Evolutionary conservation across 495 filamentous ascomycete species (phyloP).

Genomic region (Penicillium pulvis): DNA sequence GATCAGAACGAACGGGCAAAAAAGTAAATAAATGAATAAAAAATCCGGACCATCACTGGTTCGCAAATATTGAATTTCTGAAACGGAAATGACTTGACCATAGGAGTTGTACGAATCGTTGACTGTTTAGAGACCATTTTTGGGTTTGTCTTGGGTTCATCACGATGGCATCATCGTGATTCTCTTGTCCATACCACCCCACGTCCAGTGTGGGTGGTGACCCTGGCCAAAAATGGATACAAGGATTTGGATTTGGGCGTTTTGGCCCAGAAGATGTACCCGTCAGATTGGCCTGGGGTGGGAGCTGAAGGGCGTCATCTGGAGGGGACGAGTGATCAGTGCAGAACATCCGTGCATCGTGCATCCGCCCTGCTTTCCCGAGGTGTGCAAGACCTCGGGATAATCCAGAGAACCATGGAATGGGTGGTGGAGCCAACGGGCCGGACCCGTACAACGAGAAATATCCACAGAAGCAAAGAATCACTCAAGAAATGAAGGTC

Average conservation of each 20-base stretch:
- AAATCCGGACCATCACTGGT: conserved; percentile 2
- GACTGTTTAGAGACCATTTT: background rate
- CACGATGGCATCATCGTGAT: conserved; percentile 7
- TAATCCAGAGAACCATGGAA: conserved; percentile 15
- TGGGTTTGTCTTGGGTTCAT: background rate
- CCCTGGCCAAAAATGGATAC: background rate
- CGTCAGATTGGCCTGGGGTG: background rate
- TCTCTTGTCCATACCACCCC: background rate
- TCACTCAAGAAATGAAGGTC: conserved; percentile 4
- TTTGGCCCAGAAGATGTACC: background rate
- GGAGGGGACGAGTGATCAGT: conserved; percentile 30
- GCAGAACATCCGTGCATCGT: conserved; percentile 25
- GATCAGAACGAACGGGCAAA: conserved; percentile 4
- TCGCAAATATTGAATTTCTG: background rate
- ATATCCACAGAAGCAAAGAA: background rate
- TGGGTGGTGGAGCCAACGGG: conserved; percentile 27
- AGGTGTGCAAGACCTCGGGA: background rate
- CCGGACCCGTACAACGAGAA: conserved; percentile 20
- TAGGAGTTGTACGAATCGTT: background rate
- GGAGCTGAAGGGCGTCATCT: conserved; percentile 24
- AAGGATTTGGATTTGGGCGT: background rate
- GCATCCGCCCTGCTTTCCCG: conserved; percentile 15
- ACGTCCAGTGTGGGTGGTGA: background rate
- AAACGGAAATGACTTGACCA: background rate
- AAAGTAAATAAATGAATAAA: conserved; percentile 8